These are phyloP conservation scores for Magnolia sinica DNA, from an alignment of 164 flowering plant species.

Conservation along the genomic window DNA sequence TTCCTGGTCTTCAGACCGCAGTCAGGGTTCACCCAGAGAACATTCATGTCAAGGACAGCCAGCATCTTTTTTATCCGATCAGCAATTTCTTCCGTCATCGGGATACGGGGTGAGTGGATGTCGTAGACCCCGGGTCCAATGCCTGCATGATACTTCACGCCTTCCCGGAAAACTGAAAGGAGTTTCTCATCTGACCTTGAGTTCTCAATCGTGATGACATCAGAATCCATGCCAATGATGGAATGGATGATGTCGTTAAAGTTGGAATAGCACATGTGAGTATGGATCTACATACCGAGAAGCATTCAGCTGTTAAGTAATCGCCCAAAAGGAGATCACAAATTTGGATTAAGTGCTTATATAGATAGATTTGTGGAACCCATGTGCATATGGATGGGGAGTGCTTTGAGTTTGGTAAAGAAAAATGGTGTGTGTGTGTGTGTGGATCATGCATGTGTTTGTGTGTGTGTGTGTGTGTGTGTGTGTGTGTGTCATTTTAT, in stretches of 20 bases:
- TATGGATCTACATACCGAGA: slow-evolving; percentile 50
- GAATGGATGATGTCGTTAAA: slow-evolving; percentile 75
- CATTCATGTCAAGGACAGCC: slow-evolving; percentile 85
- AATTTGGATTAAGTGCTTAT: no score
- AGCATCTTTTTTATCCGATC: slow-evolving; percentile 93
- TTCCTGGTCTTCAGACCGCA: slow-evolving; percentile 97
- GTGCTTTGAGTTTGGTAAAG: no score
- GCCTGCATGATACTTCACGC: slow-evolving; percentile 91
- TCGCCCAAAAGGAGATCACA: no score
- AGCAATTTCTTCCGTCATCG: slow-evolving; percentile 80
- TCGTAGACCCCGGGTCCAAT: slow-evolving; percentile 97
- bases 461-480: no score
- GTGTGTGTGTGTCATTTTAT: no score
- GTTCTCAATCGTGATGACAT: slow-evolving; percentile 96
- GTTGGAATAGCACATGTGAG: slow-evolving; percentile 88
- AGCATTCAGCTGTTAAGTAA: neutral
- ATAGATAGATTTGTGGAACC: no score
- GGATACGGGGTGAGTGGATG: slow-evolving; percentile 94
- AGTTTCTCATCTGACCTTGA: slow-evolving; percentile 95
- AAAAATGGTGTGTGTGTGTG: no score
- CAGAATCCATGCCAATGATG: slow-evolving; percentile 84
- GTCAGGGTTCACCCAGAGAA: slow-evolving; percentile 96
- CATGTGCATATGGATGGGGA: no score
- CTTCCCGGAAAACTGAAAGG: slow-evolving; percentile 92
- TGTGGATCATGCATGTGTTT: no score